Base-by-base conservation (phyloP, 2,329 filamentous ascomycete genomes). In the Hirsutella thompsonii region DNA sequence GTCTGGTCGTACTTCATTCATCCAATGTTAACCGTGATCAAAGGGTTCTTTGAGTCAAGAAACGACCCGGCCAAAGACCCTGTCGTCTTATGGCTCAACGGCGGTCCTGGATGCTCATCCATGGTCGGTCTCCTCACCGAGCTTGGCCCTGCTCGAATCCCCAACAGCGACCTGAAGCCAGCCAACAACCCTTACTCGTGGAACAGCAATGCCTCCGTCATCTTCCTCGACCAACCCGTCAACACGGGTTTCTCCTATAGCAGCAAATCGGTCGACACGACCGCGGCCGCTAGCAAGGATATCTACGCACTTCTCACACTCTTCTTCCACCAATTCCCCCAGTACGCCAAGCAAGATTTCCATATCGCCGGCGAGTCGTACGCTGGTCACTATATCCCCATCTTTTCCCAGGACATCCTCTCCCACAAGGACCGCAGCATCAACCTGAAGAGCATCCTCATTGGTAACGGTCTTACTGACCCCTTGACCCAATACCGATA, bases 261-360 rank as follows among this genome's bases (percentile, higher is more conserved):
- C 52, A 89, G 83, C 50, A 79, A 82, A 57, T 72, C 78, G 20
- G 89, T 95, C 55, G 88, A 79, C 67, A 89, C 90, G 74, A 95
- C 90, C 16, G 77, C 93, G 47, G 90, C 90, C 49, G 92, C 92
- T 37, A 86, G 87, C 68, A 95, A 96, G 77, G 92, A 96, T 56
- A 81, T 96, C 53, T 96, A 96, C 58, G 90, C 90, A 49, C 82
- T 96, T 47, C 72, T 98, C 49, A 92, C 89, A 33, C 82, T 96
- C 52, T 98, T 98, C 78, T 96, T 96, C 76, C 83, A 94, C 68
- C 84, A 95, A 62, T 96, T 96, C 74, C 90, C 92, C 42, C 76
- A 96, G 66, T 96, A 96, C 60, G 76, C 86, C 37, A 74, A 80
- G 59, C 90, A 95, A 66, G 82, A 90, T 66, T 96, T 98, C 79